Evolutionary conservation across 805 yeast genomes (phyloP), one percentile per base, ranked within the genome.

Genomic region (Debaryomyces tyrocola): DNA sequence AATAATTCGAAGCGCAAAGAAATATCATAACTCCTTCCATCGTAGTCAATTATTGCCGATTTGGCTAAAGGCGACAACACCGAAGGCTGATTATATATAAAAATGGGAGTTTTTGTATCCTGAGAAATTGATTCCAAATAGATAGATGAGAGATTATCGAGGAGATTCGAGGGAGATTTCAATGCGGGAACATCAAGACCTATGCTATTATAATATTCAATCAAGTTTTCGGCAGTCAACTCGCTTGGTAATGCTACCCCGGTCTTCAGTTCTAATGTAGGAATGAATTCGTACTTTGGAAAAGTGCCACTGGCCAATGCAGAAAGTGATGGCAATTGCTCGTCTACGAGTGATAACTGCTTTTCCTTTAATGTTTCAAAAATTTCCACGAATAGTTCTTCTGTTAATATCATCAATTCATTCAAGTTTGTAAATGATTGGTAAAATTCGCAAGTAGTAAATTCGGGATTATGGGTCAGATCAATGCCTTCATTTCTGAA

Each of bases 401-500:
- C 86, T 0, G 95, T 84, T 29, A 84, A 55, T 0, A 46, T 48
- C 77, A 90, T 86, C 48, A 92, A 68, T 21, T 87, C 87, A 0
- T 79, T 77, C 52, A 94, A 67, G 8, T 78, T 72, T 0, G 85
- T 81, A 59, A 78, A 90, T 0, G 87, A 76, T 56, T 85, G 87
- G 62, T 92, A 92, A 56, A 90, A 87, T 62, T 92, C 99, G 60
- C 96, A 83, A 2, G 90, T 81, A 1, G 96, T 85, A 62, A 91
- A 92, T 59, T 92, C 99, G 0, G 97, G 96, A 64, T 92, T 94
- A 63, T 92, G 99, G 0, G 96, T 87, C 1, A 86, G 74, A 62
- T 92, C 99, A 24, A 92, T 75, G 6, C 97, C 96, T 67, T 94
- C 99, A 58, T 94, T 94, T 56, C 99, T 75, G 64, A 91, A 94